Evolutionary conservation across 129 eudicot species (phyloP), one percentile per base, ranked within the genome.

Genomic region (Erigeron canadensis): DNA sequence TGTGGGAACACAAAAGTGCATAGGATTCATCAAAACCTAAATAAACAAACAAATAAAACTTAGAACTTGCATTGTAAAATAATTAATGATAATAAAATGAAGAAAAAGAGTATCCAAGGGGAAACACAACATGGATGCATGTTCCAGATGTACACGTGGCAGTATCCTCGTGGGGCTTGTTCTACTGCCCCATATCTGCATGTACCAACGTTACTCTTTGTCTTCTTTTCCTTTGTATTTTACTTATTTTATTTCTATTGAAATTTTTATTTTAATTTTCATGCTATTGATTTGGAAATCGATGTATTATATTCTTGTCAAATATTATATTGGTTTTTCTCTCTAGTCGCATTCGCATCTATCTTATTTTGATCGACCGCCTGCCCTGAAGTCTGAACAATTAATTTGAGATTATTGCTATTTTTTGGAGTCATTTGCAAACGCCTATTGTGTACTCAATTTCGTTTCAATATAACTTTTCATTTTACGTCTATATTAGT

Each of bases 41-140:
- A 59, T 51, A 74, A 65, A 21, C 4, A 65, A 34, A 60, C 16
- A 38, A 46, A 28, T 21, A 44, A 51, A 51, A n/a, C 7, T 41
- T 10, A 7, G 1, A 50, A 50, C 17, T 50, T 50, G 56, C 15
- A 50, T 12, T 50, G 19, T 6, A 34, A 11, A 17, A 17, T 46
- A 44, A n/a, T 28, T 38, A 47, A 2, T 28, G 0, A 10, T 59
- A 21, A 59, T 15, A 59, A 59, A 59, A 3, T 59, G 10, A 59
- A 0, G 23, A 2, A 43, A 69, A 77, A 77, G 40, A 77, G 81
- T 41, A 77, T 77, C 81, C 81, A 77, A 77, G 70, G 81, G 81
- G 64, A 47, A 62, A 50, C 81, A 77, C 65, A 75, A 75, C 80
- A 75, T 75, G 80, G 79, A 48, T 76, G 69, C 56, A 50, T 50